Percentiles rank a stretch among this genome's conserved stretches.
These are phyloP conservation scores for Aspergillus transmontanensis DNA, from an alignment of 2,329 filamentous ascomycete species.

Conservation along the genomic window DNA sequence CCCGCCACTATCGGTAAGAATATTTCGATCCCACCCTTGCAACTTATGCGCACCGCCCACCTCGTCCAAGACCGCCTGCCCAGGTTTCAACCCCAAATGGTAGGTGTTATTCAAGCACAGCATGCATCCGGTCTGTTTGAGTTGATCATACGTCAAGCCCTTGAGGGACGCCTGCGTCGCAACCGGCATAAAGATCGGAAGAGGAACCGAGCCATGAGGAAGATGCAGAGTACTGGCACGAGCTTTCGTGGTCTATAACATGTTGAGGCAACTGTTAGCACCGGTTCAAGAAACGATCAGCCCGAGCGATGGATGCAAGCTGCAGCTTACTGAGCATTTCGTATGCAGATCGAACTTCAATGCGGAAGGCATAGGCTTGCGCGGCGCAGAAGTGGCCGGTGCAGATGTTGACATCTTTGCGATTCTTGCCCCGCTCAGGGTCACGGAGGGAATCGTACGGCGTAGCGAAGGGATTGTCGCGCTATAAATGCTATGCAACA, in stretches of 20 bases:
- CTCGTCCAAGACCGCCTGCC: conserved; percentile 82
- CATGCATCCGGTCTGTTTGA: conserved; percentile 85
- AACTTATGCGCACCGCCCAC: conserved; percentile 92
- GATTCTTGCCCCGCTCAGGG: conserved; percentile 17
- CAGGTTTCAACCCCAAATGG: conserved; percentile 91
- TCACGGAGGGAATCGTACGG: background rate
- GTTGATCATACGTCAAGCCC: conserved; percentile 86
- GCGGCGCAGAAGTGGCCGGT: conserved; percentile 15
- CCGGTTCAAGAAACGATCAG: background rate
- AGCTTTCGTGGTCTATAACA: conserved; percentile 80
- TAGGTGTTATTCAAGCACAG: conserved; percentile 98
- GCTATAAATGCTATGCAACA: background rate
- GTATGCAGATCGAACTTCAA: conserved; percentile 77
- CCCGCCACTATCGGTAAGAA: conserved; percentile 71
- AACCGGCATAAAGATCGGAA: conserved; percentile 98
- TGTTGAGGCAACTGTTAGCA: conserved; percentile 7
- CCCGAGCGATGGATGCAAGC: background rate
- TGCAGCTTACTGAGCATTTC: conserved; percentile 71
- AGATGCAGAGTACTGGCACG: conserved; percentile 84
- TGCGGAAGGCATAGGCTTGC: conserved; percentile 56
- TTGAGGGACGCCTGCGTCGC: conserved; percentile 96
- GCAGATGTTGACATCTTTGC: conserved; percentile 35
- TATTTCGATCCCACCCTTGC: conserved; percentile 93
- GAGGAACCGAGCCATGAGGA: conserved; percentile 85
- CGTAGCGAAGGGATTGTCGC: background rate